phyloP scores from a whole-genome alignment of 495 filamentous ascomycete genomes.

The Podospora tetraspora region DNA sequence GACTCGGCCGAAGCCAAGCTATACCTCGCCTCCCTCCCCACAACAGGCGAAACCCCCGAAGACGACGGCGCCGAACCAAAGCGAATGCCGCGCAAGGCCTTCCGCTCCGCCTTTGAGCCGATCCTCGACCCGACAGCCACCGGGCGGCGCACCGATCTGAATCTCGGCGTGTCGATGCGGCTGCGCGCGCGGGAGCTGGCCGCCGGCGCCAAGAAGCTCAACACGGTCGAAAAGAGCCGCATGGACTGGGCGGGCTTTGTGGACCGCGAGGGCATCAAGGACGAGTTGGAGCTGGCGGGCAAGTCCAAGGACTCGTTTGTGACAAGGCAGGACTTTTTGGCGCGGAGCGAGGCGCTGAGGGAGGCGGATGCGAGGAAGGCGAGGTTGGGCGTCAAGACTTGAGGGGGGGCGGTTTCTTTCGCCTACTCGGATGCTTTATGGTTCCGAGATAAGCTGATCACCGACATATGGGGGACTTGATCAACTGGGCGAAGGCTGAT shows the following conservation, averaged over 20 bases:
- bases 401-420: conserved; percentile 1
- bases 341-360: conserved; percentile 66
- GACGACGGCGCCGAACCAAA: conserved; percentile 31
- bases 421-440: neutral
- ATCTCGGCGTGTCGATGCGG: conserved; percentile 42
- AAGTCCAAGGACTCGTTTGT: conserved; percentile 79
- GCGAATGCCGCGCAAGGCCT: conserved; percentile 63
- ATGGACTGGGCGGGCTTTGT: conserved; percentile 95
- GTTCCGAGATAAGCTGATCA: neutral
- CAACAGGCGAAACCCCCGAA: conserved; percentile 25
- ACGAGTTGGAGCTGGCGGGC: conserved; percentile 79
- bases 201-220: conserved; percentile 73
- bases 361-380: conserved; percentile 69
- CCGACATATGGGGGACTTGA: neutral
- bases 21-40: conserved; percentile 57
- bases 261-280: conserved; percentile 83
- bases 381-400: conserved; percentile 49
- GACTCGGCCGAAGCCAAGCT: conserved; percentile 76
- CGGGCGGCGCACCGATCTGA: conserved; percentile 43
- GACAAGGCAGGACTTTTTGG: conserved; percentile 84
- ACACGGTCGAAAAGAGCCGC: conserved; percentile 90
- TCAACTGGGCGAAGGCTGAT: neutral
- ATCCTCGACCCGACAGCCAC: conserved; percentile 37
- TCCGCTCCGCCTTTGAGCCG: conserved; percentile 80
- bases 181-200: conserved; percentile 36